phyloP scores from a whole-genome alignment of 768 basidiomycete genomes.

The Suillus plorans region DNA sequence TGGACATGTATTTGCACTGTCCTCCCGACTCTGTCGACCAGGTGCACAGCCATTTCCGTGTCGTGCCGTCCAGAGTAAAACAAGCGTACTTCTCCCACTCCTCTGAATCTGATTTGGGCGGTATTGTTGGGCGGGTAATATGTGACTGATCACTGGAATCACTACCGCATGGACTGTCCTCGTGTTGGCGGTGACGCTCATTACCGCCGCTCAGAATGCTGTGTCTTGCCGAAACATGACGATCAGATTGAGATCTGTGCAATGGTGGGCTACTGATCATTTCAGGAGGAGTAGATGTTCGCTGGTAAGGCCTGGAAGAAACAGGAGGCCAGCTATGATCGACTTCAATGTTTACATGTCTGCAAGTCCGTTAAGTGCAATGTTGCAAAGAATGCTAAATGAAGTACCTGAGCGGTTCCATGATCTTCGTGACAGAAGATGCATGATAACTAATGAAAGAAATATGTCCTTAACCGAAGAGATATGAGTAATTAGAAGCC shows the following conservation, averaged over 20 bases:
- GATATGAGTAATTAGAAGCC: neutral
- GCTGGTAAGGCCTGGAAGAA: conserved; percentile 16
- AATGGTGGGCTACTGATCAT: conserved; percentile 5
- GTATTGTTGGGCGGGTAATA: conserved; percentile 15
- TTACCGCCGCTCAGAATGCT: neutral
- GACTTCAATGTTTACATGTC: conserved; percentile 24
- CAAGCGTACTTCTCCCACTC: conserved; percentile 35
- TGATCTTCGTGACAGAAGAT: conserved; percentile 16
- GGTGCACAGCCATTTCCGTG: conserved; percentile 40
- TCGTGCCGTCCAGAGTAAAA: conserved; percentile 34
- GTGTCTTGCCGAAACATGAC: neutral
- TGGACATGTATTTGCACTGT: conserved; percentile 44
- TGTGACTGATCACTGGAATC: conserved; percentile 30
- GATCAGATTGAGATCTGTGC: conserved; percentile 13
- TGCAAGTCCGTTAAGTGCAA: conserved; percentile 14
- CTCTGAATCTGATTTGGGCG: conserved; percentile 29
- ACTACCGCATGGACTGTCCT: conserved; percentile 30
- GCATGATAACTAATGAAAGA: conserved; percentile 9
- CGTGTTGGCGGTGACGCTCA: conserved; percentile 14
- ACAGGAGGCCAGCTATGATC: conserved; percentile 13
- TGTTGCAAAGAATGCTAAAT: conserved; percentile 6
- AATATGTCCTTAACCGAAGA: neutral
- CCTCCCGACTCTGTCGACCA: conserved; percentile 37
- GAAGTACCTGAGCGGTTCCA: conserved; percentile 30
- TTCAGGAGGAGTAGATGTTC: conserved; percentile 8